Base-by-base conservation (phyloP, 805 yeast genomes). In the Metschnikowia orientalis region DNA sequence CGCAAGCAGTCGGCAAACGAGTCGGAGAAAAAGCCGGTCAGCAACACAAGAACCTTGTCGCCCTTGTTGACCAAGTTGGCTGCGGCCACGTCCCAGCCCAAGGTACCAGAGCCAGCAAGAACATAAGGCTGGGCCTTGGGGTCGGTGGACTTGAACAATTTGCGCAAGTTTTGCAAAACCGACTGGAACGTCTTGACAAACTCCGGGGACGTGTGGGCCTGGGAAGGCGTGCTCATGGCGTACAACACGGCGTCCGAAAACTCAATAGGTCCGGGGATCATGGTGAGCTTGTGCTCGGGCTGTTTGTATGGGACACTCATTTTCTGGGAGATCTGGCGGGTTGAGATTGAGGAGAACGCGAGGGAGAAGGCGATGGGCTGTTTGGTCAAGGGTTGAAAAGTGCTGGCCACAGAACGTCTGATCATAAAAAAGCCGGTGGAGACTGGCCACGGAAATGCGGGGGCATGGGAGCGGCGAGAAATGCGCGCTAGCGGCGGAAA, bases 81-180 rank as follows among this genome's bases (percentile, higher is more conserved):
- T 16, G 81, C 95, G 25, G 77, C 80, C 41, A 89, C 66, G 53
- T 89, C 97, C 95, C 96, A 89, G 22, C 97, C 97, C 25, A 89
- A 70, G 13, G 97, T 87, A 37, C 97, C 97, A 2, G 95, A 81
- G 26, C 97, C 97, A 3, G 92, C 72, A 37, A 90, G 54, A 10
- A 90, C 84, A 40, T 84, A 70, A 6, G 89, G 86, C 63, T 86
- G 95, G 22, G 92, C 75, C n/a, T 61, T 54, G 9, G 75, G 57
- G 48, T 73, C 77, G 17, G 76, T 63, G 18, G 90, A 78, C 53
- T 79, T 73, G 73, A 89, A 89, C 45, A 90, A 60, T 45, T 67
- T 70, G 49, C 97, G 75, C 48, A 86, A 71, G 56, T 78, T 75
- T 49, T 69, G 59, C 51, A 90, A 70, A 10, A 75, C 81, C 12